Conservation (phyloP, 352 stramenopile species). For the Thalassiosira mediterranea region DNA sequence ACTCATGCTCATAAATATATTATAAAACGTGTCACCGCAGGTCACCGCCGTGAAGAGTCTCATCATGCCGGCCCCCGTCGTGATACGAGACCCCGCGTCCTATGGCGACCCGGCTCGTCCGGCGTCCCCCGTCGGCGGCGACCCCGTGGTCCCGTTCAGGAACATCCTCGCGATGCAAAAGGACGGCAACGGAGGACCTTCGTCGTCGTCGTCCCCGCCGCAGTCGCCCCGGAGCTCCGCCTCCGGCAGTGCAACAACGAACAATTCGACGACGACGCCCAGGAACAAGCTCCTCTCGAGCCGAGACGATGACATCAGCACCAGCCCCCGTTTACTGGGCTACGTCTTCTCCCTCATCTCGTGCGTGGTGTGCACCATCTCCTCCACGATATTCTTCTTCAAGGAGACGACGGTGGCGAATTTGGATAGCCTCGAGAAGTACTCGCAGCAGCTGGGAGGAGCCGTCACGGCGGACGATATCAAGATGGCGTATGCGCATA, state of each 20-base stretch:
- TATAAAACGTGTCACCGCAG: too few relatives aligned
- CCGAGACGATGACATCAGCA: constrained; percentile 24
- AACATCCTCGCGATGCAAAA: background rate
- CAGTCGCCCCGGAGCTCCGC: too few relatives aligned
- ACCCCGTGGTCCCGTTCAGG: background rate
- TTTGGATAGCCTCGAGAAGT: background rate
- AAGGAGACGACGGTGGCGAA: constrained; percentile 2
- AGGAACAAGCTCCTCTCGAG: too few relatives aligned
- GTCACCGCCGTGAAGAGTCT: too few relatives aligned
- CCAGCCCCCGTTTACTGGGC: constrained; percentile 31
- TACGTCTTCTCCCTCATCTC: constrained; percentile 40
- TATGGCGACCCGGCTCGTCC: background rate
- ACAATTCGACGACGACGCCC: too few relatives aligned
- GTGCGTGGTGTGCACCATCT: constrained; percentile 22
- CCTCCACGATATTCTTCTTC: constrained; percentile 32
- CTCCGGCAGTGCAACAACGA: too few relatives aligned
- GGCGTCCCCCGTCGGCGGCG: background rate
- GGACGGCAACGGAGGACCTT: too few relatives aligned
- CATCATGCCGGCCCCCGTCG: constrained; percentile 27
- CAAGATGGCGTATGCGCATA: background rate
- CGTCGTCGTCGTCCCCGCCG: too few relatives aligned
- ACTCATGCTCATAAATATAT: too few relatives aligned
- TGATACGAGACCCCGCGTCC: constrained; percentile 22
- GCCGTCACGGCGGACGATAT: constrained; percentile 8
- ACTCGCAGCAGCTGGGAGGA: background rate